These are phyloP conservation scores for Tolypocladium inflatum DNA, from an alignment of 2,329 filamentous ascomycete genomes.

Conservation along the genomic window DNA sequence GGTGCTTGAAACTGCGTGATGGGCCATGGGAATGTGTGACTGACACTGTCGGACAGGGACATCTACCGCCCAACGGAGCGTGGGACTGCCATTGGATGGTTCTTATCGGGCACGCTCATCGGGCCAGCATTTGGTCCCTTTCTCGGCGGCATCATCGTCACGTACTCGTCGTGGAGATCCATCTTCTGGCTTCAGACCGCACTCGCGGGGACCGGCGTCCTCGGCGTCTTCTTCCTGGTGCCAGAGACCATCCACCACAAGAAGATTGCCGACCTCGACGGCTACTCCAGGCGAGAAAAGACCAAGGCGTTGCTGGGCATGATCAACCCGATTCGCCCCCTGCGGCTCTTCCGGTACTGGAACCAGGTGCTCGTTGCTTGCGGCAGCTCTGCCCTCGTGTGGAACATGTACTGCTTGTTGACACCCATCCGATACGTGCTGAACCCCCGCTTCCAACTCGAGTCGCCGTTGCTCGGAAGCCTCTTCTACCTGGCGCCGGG, in stretches of 20 bases:
- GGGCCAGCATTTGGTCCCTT: conserved; percentile 64
- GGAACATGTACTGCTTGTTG: conserved; percentile 58
- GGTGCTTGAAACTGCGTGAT: background rate
- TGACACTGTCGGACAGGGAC: conserved; percentile 28
- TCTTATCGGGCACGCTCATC: conserved; percentile 60
- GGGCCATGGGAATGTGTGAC: background rate
- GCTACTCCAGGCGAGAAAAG: conserved; percentile 39
- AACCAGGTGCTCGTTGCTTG: conserved; percentile 54
- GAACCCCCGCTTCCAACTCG: conserved; percentile 63
- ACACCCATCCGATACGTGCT: conserved; percentile 64
- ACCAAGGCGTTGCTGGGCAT: conserved; percentile 47
- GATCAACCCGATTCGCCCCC: conserved; percentile 56
- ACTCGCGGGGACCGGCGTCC: conserved; percentile 48
- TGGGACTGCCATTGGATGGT: conserved; percentile 66
- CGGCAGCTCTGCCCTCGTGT: conserved; percentile 55
- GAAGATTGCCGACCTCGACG: conserved; percentile 51
- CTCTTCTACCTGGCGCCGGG: conserved; percentile 70
- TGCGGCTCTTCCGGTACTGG: conserved; percentile 56
- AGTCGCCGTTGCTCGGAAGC: conserved; percentile 52
- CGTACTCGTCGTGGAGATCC: conserved; percentile 60
- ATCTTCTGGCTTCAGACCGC: conserved; percentile 73
- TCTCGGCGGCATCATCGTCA: conserved; percentile 68
- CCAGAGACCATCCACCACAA: conserved; percentile 64
- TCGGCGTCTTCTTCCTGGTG: conserved; percentile 56
- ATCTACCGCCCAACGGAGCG: conserved; percentile 58